These are phyloP conservation scores for Apostasia ramifera DNA, from an alignment of 106 monocot genomes.

Conservation along the genomic window DNA sequence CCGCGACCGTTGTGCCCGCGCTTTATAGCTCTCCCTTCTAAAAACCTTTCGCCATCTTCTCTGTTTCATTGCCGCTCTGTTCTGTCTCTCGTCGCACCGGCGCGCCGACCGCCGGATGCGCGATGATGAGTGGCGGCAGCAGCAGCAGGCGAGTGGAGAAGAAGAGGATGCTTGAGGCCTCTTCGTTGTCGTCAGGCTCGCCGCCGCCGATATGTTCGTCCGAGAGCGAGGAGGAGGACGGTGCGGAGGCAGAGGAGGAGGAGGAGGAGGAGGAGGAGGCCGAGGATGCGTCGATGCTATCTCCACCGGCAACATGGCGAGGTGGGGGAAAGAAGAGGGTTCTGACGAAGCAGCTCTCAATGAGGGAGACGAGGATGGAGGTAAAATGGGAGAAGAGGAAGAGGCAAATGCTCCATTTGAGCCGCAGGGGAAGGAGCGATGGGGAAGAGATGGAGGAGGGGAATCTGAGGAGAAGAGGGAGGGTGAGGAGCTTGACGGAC, in stretches of 20 bases:
- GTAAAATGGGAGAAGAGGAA: slow-evolving; percentile 63
- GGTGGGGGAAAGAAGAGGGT: slow-evolving; percentile 14
- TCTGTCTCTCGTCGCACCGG: background rate
- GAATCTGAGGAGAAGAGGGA: background rate
- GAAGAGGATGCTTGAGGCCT: background rate
- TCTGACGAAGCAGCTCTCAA: slow-evolving; percentile 60
- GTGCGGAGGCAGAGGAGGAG: background rate
- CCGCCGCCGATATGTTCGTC: slow-evolving; percentile 1
- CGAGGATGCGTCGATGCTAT: background rate
- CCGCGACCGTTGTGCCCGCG: background rate
- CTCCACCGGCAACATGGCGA: background rate
- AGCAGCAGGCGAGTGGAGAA: background rate
- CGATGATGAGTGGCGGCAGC: background rate
- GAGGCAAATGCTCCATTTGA: slow-evolving; percentile 23
- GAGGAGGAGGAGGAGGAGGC: background rate
- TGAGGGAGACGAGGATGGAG: slow-evolving; percentile 68
- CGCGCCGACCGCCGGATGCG: background rate
- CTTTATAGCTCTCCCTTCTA: background rate
- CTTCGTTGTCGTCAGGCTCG: background rate
- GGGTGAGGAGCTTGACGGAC: slow-evolving; percentile 55
- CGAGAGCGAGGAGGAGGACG: slow-evolving; percentile 8
- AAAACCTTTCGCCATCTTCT: background rate
- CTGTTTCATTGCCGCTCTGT: background rate
- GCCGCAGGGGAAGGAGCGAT: background rate
- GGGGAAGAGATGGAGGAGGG: background rate